Evolutionary conservation across 2,329 filamentous ascomycete genomes (phyloP).

Genomic region (Pyrenophora seminiperda): DNA sequence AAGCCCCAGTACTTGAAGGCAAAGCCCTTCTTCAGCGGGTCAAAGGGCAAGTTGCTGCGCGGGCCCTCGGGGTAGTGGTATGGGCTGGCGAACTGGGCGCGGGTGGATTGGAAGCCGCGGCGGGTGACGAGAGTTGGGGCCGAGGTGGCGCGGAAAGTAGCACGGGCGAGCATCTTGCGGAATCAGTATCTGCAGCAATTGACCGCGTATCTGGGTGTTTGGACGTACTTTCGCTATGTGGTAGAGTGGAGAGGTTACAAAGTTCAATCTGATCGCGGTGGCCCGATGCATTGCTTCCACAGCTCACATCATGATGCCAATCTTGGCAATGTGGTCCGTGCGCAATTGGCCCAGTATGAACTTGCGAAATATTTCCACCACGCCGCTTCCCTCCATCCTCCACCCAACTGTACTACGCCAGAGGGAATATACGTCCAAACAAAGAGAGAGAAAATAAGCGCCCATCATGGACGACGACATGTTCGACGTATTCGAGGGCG

Average conservation of each 20-base stretch:
- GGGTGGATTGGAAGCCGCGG: constrained; percentile 93
- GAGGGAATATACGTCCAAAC: not conserved
- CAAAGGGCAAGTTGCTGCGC: constrained; percentile 95
- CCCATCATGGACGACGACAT: constrained; percentile 51
- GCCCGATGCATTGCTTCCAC: constrained; percentile 11
- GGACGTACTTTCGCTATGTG: constrained; percentile 38
- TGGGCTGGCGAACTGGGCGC: constrained; percentile 80
- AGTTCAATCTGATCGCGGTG: constrained; percentile 20
- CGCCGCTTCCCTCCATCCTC: not conserved
- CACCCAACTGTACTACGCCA: not conserved
- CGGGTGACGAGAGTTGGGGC: constrained; percentile 72
- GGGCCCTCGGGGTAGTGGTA: constrained; percentile 99
- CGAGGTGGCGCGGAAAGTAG: constrained; percentile 66
- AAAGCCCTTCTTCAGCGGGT: constrained; percentile 89
- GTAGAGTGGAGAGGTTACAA: constrained; percentile 35
- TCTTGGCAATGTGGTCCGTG: constrained; percentile 9
- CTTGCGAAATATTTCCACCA: constrained; percentile 14
- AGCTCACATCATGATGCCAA: not conserved
- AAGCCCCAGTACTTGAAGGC: constrained; percentile 80
- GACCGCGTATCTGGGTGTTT: constrained; percentile 12
- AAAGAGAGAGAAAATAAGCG: constrained; percentile 3
- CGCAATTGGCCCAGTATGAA: not conserved
- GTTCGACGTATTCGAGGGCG: constrained; percentile 53
- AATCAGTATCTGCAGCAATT: constrained; percentile 45
- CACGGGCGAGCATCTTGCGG: constrained; percentile 76